A percentile compares a stretch with the other conserved stretches of the same genome.
phyloP scores from a whole-genome alignment of 371 early-diverging fungal genomes.

The Actinomortierella wolfii region DNA sequence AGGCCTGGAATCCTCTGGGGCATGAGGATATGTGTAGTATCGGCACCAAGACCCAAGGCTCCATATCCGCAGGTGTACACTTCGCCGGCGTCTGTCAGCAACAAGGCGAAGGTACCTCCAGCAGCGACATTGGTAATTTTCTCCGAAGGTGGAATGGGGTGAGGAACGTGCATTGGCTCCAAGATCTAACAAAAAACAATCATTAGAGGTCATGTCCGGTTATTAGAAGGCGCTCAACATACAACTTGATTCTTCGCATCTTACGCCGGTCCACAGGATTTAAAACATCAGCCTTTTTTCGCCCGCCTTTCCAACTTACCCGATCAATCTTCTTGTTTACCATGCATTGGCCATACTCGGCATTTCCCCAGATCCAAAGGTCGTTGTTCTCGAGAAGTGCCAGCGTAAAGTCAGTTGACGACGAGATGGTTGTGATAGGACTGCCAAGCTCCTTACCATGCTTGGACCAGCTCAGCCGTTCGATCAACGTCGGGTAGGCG shows the following conservation, averaged over 20 bases:
- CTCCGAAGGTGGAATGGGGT: slow-evolving; percentile 45
- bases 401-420: slow-evolving; percentile 76
- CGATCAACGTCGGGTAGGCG: slow-evolving; percentile 52
- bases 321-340: slow-evolving; percentile 71
- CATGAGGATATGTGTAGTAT: slow-evolving; percentile 52
- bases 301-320: slow-evolving; percentile 45
- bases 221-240: neutral
- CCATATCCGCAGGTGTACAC: slow-evolving; percentile 80
- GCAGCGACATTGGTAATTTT: slow-evolving; percentile 66
- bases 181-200: slow-evolving; percentile 53
- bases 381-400: slow-evolving; percentile 57
- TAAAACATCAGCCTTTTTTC: neutral
- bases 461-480: slow-evolving; percentile 43
- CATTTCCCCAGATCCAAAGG: slow-evolving; percentile 83
- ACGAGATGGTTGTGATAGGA: slow-evolving; percentile 58
- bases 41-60: slow-evolving; percentile 65
- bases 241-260: neutral
- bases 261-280: neutral
- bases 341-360: slow-evolving; percentile 84
- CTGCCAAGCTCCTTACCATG: slow-evolving; percentile 25
- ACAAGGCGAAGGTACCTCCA: slow-evolving; percentile 74
- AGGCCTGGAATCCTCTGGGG: slow-evolving; percentile 48
- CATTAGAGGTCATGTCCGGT: neutral
- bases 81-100: slow-evolving; percentile 61
- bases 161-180: slow-evolving; percentile 56